Base-by-base conservation (phyloP, 2,329 filamentous ascomycete genomes). In the Apiospora kogelbergensis region DNA sequence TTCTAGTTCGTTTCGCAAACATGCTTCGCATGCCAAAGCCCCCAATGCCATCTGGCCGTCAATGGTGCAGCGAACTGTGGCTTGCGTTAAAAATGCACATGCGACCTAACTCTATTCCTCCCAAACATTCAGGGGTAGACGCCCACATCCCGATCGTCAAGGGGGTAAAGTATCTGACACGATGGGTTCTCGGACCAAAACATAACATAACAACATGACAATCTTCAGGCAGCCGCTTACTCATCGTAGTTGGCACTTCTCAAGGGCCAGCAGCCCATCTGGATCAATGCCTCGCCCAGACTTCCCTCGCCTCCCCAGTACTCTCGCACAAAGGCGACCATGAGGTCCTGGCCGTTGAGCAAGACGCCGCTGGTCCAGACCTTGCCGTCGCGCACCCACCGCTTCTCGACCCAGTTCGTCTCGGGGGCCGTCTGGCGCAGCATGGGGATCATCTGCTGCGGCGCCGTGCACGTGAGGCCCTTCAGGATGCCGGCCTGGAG, bases 401-500 rank as follows among this genome's bases (percentile, higher is more conserved):
- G 78, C 68, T 76, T 79, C 71, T 80, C 76, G 3, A 82, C 76
- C 82, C 82, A 84, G 26, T 78, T 73, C 11, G 76, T 74, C 0
- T 72, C 71, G 0, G 80, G 79, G 3, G 73, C 74, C 5, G 71
- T 53, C 64, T 76, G 33, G 1, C 75, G 73, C n/a, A 82, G 63
- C 11, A 65, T 40, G 0, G 70, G 68, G 1, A 83, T 57, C 24
- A 80, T 53, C 5, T 67, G 2, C 3, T 76, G 78, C 1, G 81
- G 81, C 1, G 72, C 80, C 0, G 82, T 82, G 1, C 73, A 78
- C 0, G 78, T 82, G 73, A 81, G 81, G 6, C 77, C 80, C 1
- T 76, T 65, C 5, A 83, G 71, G 1, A 84, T 33, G 0, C 81
- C 81, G 0, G 81, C 79, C 37, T 75, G 68, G 1, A 79, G 72